phyloP scores from a whole-genome alignment of 1,284 basidiomycete genomes.

The Apiotrichum brassicae region DNA sequence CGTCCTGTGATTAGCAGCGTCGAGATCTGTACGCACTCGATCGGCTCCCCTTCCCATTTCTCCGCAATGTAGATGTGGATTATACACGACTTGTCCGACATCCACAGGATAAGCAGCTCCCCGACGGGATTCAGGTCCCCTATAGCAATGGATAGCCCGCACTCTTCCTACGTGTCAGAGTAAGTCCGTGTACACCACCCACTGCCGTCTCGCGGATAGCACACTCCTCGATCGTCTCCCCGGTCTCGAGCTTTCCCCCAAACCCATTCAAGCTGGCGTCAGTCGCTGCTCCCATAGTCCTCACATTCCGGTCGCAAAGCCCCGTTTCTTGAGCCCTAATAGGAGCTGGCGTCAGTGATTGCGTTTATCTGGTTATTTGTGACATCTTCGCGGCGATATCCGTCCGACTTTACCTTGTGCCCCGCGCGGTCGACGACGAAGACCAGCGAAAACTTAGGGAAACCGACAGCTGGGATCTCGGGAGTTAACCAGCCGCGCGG shows the following conservation, averaged over 20 bases:
- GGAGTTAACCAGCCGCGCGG: neutral
- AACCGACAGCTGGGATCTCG: neutral
- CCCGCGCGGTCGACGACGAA: neutral
- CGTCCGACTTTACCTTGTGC: neutral
- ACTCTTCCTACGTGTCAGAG: too few relatives aligned
- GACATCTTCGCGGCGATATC: neutral
- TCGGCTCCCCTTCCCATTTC: neutral
- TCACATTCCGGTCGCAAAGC: slow-evolving; percentile 58
- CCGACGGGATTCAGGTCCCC: neutral
- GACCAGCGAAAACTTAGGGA: neutral
- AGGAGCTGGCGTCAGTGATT: slow-evolving; percentile 48
- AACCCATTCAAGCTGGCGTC: slow-evolving; percentile 55
- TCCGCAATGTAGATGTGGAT: neutral
- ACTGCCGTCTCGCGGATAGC: slow-evolving; percentile 57
- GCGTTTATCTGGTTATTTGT: too few relatives aligned
- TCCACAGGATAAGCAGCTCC: neutral
- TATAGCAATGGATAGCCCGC: slow-evolving; percentile 57
- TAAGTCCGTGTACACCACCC: too few relatives aligned
- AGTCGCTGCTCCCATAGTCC: slow-evolving; percentile 17
- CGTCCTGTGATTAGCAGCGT: neutral
- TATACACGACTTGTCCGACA: neutral
- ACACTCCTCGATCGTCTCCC: slow-evolving; percentile 57
- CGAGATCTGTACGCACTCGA: neutral
- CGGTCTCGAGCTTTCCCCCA: slow-evolving; percentile 63
- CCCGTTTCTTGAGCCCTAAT: slow-evolving; percentile 64